phyloP scores from a whole-genome alignment of 495 filamentous ascomycete species.

The Delitschia confertaspora region DNA sequence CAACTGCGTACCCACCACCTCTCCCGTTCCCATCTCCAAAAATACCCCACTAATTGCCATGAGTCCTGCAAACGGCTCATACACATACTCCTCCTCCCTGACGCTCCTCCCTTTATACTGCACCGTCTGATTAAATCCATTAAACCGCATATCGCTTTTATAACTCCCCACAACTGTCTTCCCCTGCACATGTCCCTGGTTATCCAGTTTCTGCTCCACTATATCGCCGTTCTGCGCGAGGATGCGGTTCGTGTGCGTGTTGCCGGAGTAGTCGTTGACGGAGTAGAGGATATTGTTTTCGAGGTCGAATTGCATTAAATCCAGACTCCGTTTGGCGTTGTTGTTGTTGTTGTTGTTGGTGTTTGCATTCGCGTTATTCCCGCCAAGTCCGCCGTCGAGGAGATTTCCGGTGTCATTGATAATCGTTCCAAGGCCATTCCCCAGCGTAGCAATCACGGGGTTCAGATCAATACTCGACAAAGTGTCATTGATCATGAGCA shows the following conservation, averaged over 20 bases:
- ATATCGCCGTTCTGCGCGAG: conserved; percentile 47
- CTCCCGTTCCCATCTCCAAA: conserved; percentile 36
- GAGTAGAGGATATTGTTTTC: conserved; percentile 46
- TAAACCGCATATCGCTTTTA: conserved; percentile 44
- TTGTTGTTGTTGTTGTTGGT: background rate
- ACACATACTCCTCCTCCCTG: conserved; percentile 43
- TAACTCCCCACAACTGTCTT: conserved; percentile 41
- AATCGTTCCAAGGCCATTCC: conserved; percentile 41
- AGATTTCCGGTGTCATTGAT: conserved; percentile 39
- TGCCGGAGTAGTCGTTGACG: conserved; percentile 47
- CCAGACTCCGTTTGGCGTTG: conserved; percentile 16
- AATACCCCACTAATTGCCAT: conserved; percentile 42
- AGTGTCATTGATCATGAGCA: conserved; percentile 46
- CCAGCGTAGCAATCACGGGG: conserved; percentile 47
- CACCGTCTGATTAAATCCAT: conserved; percentile 43
- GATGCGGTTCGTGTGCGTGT: conserved; percentile 48
- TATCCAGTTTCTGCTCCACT: conserved; percentile 45
- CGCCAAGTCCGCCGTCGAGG: conserved; percentile 24
- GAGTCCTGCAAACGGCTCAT: conserved; percentile 45
- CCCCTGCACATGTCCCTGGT: conserved; percentile 40
- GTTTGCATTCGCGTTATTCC: conserved; percentile 3
- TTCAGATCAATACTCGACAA: conserved; percentile 49
- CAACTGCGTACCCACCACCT: conserved; percentile 43
- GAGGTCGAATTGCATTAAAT: conserved; percentile 30
- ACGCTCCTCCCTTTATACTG: conserved; percentile 37